phyloP scores from a whole-genome alignment of 2,329 filamentous ascomycete genomes.

The Alternaria sp. region DNA sequence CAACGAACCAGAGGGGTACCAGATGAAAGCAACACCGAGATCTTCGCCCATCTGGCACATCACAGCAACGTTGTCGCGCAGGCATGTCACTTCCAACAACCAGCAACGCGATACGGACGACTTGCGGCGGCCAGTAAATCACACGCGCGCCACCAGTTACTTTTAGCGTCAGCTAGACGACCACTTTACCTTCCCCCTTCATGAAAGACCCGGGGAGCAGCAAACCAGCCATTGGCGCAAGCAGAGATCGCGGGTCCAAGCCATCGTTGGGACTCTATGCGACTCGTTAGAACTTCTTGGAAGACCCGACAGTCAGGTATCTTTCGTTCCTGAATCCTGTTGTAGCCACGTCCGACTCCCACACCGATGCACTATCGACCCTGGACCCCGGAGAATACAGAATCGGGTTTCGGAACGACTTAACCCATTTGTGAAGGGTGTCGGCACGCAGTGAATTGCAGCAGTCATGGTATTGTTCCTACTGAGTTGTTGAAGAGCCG shows the following conservation, averaged over 20 bases:
- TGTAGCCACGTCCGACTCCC: conserved; percentile 13
- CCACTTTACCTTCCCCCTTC: conserved; percentile 6
- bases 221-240: conserved; percentile 3
- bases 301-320: conserved; percentile 4
- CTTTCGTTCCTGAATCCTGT: conserved; percentile 8
- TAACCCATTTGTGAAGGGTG: background rate
- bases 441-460: background rate
- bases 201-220: background rate
- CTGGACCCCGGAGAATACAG: background rate
- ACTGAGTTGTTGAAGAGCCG: background rate
- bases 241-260: background rate
- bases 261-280: conserved; percentile 7
- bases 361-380: conserved; percentile 13
- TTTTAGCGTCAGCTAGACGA: conserved; percentile 4
- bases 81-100: background rate
- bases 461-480: background rate
- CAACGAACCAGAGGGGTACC: conserved; percentile 13
- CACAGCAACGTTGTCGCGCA: background rate
- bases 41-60: background rate
- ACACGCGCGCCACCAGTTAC: conserved; percentile 3
- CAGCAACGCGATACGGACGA: background rate
- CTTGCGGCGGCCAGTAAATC: background rate
- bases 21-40: background rate
- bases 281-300: conserved; percentile 14
- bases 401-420: background rate